A percentile compares a stretch with the other conserved stretches of the same genome.
phyloP scores from a whole-genome alignment of 1,139 yeast species.

The Yamadazyma dushanensis region DNA sequence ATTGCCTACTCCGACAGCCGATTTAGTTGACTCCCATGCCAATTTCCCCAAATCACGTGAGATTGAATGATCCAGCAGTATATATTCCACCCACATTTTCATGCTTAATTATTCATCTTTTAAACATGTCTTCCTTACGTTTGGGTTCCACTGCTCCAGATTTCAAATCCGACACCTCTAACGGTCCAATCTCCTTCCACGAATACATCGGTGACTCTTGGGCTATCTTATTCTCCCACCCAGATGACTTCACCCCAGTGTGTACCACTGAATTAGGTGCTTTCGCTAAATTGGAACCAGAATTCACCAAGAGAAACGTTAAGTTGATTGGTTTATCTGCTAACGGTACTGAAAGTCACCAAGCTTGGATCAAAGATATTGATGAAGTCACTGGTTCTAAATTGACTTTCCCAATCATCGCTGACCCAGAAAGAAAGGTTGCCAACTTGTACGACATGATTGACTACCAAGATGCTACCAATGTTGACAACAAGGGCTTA shows the following conservation, averaged over 20 bases:
- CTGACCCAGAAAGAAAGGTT: slow-evolving; percentile 77
- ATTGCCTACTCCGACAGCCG: too few species aligned
- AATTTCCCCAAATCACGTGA: slow-evolving; percentile 15
- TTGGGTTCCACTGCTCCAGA: slow-evolving; percentile 75
- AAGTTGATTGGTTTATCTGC: slow-evolving; percentile 81
- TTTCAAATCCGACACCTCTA: slow-evolving; percentile 75
- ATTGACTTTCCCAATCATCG: slow-evolving; percentile 83
- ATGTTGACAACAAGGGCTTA: slow-evolving; percentile 67
- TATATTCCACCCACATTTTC: slow-evolving; percentile 2
- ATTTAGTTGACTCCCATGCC: too few species aligned
- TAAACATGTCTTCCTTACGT: slow-evolving; percentile 17
- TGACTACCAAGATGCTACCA: slow-evolving; percentile 84
- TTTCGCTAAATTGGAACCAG: slow-evolving; percentile 79
- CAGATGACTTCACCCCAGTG: slow-evolving; percentile 87
- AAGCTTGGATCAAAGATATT: slow-evolving; percentile 83
- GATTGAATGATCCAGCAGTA: slow-evolving; percentile 12
- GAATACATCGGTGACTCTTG: slow-evolving; percentile 74
- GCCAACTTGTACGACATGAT: slow-evolving; percentile 88
- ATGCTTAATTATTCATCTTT: background rate
- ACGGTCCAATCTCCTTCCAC: slow-evolving; percentile 79
- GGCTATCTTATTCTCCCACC: slow-evolving; percentile 82
- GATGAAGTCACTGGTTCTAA: slow-evolving; percentile 74
- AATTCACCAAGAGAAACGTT: slow-evolving; percentile 72
- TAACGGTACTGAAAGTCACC: slow-evolving; percentile 67
- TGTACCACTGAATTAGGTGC: slow-evolving; percentile 92